Evolutionary conservation across 345 rosid genomes (phyloP), one percentile per base, ranked within the genome.

Genomic region (Sisymbrium irio): DNA sequence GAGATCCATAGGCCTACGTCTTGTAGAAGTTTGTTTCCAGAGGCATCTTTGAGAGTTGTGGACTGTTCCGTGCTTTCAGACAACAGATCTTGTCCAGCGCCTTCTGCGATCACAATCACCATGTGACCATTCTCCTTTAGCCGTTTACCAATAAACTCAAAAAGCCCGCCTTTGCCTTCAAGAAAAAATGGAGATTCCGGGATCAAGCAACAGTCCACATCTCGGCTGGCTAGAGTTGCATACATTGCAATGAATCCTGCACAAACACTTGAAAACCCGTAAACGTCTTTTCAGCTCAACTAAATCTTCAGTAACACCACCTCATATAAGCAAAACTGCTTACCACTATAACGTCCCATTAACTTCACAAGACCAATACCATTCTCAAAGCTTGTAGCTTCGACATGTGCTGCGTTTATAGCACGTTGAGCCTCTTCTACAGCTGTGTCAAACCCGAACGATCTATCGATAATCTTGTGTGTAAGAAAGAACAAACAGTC

Each of bases 391-490:
- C 93, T 90, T 77, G 82, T 87, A 22, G 93, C 85, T 76, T 89
- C 96, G 0, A 89, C 96, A 77, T 89, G 93, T 1, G 96, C 93
- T 22, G 96, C 93, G n/a, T 88, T 88, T 27, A 89, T 89, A 36
- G 96, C 91, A 62, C 93, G 91, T 75, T 89, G 89, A 74, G 96
- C 96, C 82, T 89, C 96, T 81, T 89, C 93, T 45, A 87, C 91
- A 64, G 96, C 93, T 73, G 91, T 86, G 78, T 89, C 96, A 70
- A 89, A 89, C 41, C 93, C 93, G n/a, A 89, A 88, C 9, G 91
- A 87, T 79, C 70, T 86, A 82, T 88, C 96, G 18, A 88, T 89
- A 33, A 88, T 82, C 96, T 35, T 87, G 75, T 4, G 4, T 44
- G 22, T 0, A 55, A 22, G 47, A 54, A 27, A 27, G 28, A 51